Percentiles rank a stretch among this genome's conserved stretches.
phyloP scores from a whole-genome alignment of 2,329 filamentous ascomycete species.

The Phyllosticta citriasiana region DNA sequence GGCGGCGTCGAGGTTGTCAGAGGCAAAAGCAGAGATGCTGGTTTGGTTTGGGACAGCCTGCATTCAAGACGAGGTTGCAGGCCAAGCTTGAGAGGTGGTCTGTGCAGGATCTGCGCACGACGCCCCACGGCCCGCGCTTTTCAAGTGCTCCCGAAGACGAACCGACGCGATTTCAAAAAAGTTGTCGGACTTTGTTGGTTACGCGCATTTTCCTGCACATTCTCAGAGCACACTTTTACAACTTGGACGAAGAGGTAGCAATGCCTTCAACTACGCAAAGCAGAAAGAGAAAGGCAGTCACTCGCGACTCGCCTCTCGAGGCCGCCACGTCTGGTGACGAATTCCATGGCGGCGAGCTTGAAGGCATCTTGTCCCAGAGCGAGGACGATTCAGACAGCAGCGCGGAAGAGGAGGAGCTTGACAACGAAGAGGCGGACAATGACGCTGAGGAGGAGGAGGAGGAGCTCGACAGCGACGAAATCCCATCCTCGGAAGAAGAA shows the following conservation, averaged over 20 bases:
- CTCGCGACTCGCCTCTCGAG: conserved; percentile 23
- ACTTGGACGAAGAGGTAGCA: neutral
- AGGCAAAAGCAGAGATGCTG: neutral
- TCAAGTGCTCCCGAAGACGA: neutral
- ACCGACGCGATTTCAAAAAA: conserved; percentile 7
- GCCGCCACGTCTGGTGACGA: conserved; percentile 17
- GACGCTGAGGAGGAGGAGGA: conserved; percentile 23
- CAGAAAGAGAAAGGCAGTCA: conserved; percentile 36
- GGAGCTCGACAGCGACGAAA: conserved; percentile 31
- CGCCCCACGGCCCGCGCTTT: neutral
- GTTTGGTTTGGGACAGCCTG: neutral
- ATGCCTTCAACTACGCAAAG: conserved; percentile 13
- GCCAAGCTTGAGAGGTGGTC: neutral
- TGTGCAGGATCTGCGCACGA: neutral
- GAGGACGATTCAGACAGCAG: conserved; percentile 28
- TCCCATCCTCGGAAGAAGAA: conserved; percentile 30
- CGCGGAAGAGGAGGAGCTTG: conserved; percentile 16
- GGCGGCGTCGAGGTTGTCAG: neutral
- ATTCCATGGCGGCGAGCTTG: conserved; percentile 29
- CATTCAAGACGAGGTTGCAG: neutral
- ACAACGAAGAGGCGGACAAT: conserved; percentile 18
- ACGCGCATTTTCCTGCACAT: neutral
- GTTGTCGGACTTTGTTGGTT: neutral
- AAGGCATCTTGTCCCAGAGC: conserved; percentile 33
- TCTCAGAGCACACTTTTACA: neutral